Evolutionary conservation across 176 grass and related monocot genomes (phyloP).

Genomic region (Oryza longistaminata): DNA sequence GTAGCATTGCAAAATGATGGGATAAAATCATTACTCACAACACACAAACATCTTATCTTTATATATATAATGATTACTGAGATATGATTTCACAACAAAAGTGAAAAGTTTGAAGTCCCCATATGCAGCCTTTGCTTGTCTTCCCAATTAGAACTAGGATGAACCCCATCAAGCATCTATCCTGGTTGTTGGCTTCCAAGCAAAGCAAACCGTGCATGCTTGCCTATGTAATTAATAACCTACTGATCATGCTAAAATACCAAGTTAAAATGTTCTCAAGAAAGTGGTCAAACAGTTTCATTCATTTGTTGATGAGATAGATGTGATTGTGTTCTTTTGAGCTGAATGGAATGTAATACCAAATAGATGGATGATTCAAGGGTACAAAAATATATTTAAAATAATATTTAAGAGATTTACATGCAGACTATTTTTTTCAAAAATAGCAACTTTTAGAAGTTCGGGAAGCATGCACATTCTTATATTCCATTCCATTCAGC

Average conservation of each 20-base stretch:
- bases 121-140: conserved; percentile 39
- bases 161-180: conserved; percentile 21
- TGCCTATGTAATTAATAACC: neutral
- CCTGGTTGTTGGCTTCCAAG: conserved; percentile 34
- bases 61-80: conserved; percentile 14
- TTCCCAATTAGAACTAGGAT: conserved; percentile 32
- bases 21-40: conserved; percentile 17
- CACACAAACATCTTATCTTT: conserved; percentile 29
- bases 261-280: conserved; percentile 22
- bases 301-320: conserved; percentile 18
- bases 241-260: neutral
- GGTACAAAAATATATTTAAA: too few species aligned
- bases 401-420: too few species aligned
- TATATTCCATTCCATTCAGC: too few species aligned
- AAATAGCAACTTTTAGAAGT: too few species aligned
- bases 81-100: conserved; percentile 36
- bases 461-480: too few species aligned
- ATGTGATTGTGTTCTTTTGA: neutral
- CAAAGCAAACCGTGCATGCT: conserved; percentile 29
- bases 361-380: too few species aligned
- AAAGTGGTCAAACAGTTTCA: conserved; percentile 19
- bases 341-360: too few species aligned
- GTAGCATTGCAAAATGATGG: conserved; percentile 35
- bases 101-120: conserved; percentile 26
- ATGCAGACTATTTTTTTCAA: too few species aligned